Evolutionary conservation across 2,329 filamentous ascomycete species (phyloP).

Genomic region (Cercospora nicotianae): DNA sequence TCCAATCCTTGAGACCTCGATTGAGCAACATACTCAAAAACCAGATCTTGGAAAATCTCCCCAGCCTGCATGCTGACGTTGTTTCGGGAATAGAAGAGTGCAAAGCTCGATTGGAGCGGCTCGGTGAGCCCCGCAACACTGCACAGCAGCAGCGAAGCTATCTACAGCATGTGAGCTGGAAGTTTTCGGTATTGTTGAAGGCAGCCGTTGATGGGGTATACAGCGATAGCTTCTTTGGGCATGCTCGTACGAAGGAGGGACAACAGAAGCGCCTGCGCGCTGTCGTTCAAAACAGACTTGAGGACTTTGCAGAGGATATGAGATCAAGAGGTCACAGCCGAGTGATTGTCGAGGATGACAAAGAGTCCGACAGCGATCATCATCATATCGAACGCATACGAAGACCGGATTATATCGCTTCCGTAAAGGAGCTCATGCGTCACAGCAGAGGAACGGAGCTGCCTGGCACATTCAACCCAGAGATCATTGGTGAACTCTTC

Average conservation of each 20-base stretch:
- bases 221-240: background rate
- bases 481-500: background rate
- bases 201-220: background rate
- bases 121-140: background rate
- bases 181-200: background rate
- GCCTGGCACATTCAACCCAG: background rate
- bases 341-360: background rate
- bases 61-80: background rate
- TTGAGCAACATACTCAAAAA: constrained; percentile 3
- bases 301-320: background rate
- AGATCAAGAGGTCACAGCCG: background rate
- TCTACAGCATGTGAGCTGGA: background rate
- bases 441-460: background rate
- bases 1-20: background rate
- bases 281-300: background rate
- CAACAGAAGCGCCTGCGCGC: background rate
- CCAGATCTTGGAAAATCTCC: background rate
- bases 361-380: background rate
- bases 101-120: background rate
- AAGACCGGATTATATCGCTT: background rate
- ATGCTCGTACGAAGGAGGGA: background rate
- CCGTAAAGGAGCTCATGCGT: background rate
- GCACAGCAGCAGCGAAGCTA: background rate
- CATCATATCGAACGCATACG: background rate
- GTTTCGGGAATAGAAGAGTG: background rate